Evolutionary conservation across 2,329 filamentous ascomycete species (phyloP).

Genomic region (Aspergillus unguis): DNA sequence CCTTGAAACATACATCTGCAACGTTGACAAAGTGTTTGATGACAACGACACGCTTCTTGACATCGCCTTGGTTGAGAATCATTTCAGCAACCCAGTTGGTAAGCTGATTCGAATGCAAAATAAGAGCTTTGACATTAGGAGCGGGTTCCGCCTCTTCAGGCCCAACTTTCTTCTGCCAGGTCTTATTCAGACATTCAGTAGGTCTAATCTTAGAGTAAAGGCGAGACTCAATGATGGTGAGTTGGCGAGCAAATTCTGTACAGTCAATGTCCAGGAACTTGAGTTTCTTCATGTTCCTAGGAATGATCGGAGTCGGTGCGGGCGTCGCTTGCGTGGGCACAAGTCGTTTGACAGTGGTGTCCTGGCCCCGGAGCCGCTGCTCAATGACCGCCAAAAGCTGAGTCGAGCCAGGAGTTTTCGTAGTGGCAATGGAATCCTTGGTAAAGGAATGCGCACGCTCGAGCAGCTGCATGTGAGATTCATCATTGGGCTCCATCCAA

Average conservation of each 20-base stretch:
- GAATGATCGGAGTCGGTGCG: constrained; percentile 83
- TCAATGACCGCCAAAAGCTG: constrained; percentile 84
- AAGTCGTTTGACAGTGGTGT: constrained; percentile 78
- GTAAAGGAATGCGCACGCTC: constrained; percentile 88
- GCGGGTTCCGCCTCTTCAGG: constrained; percentile 72
- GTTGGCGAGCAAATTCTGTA: constrained; percentile 91
- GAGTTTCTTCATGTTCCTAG: constrained; percentile 99
- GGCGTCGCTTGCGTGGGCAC: constrained; percentile 81
- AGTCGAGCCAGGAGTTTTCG: constrained; percentile 83
- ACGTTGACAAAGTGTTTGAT: constrained; percentile 98
- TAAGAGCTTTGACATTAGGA: constrained; percentile 90
- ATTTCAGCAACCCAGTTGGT: constrained; percentile 99
- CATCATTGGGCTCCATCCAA: constrained; percentile 95
- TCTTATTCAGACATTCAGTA: constrained; percentile 95
- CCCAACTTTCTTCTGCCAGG: constrained; percentile 92
- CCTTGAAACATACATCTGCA: constrained; percentile 65
- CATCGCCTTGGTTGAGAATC: constrained; percentile 91
- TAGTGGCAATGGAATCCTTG: constrained; percentile 85
- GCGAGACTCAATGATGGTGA: constrained; percentile 94
- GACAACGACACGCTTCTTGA: constrained; percentile 92
- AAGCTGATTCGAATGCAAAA: constrained; percentile 96
- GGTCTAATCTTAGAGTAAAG: constrained; percentile 95
- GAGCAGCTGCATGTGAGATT: constrained; percentile 80
- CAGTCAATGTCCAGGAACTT: constrained; percentile 98
- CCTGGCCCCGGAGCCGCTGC: constrained; percentile 82